Evolutionary conservation across 78 protist species (phyloP).

Genomic region (Dictyostelium intermedium): DNA sequence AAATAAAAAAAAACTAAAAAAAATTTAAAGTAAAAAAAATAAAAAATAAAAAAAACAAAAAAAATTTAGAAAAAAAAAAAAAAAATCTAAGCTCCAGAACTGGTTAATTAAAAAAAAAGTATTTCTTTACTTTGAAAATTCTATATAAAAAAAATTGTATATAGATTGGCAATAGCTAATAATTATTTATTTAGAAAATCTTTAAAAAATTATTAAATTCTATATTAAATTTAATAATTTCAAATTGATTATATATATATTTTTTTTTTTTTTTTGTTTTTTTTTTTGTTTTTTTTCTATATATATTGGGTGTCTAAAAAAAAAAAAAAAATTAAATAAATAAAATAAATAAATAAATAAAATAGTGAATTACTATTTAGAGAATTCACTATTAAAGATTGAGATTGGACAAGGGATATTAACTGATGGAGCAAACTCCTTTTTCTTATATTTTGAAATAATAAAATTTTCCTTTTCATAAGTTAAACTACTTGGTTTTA

Average conservation of each 20-base stretch:
- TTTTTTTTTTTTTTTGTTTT: too few species aligned
- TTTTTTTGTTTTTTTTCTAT: too few species aligned
- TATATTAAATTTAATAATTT: too few species aligned
- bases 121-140: not conserved
- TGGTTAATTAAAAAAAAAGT: not conserved
- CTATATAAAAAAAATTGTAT: not conserved
- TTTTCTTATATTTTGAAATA: conserved; percentile 33
- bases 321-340: too few species aligned
- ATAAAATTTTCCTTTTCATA: conserved; percentile 7
- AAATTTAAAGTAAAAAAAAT: not conserved
- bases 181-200: not conserved
- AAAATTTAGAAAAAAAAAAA: not conserved
- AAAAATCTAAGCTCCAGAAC: not conserved
- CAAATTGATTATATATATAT: too few species aligned
- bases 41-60: too few species aligned
- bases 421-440: not conserved
- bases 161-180: too few species aligned
- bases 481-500: not conserved
- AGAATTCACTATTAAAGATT: not conserved
- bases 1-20: too few species aligned
- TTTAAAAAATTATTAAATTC: not conserved
- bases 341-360: too few species aligned
- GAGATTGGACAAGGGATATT: not conserved
- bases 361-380: not conserved
- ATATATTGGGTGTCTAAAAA: too few species aligned